These are phyloP conservation scores for Epichloe typhina DNA, from an alignment of 2,329 filamentous ascomycete species.

Conservation along the genomic window DNA sequence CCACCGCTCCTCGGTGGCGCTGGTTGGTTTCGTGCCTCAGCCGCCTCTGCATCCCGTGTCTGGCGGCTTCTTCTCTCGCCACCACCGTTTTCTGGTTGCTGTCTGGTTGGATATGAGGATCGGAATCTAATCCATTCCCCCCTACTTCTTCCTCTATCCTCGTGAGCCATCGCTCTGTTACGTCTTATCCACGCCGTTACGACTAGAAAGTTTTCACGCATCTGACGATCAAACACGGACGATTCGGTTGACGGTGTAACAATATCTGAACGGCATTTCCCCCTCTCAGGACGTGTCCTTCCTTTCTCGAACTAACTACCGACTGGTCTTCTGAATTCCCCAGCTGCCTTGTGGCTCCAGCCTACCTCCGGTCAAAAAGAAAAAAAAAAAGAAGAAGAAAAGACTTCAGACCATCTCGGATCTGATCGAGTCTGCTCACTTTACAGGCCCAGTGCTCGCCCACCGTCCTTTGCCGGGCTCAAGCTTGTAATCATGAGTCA, in stretches of 20 bases:
- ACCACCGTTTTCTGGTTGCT: background rate
- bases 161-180: background rate
- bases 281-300: background rate
- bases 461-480: conserved; percentile 11
- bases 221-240: background rate
- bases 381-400: background rate
- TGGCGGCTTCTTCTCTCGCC: background rate
- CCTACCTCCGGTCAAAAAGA: background rate
- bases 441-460: conserved; percentile 14
- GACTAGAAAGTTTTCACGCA: background rate
- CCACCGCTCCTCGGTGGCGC: background rate
- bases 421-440: background rate
- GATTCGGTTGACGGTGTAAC: background rate
- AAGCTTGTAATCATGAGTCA: conserved; percentile 25
- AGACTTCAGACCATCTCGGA: background rate
- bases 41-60: background rate
- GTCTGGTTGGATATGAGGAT: background rate
- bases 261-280: background rate
- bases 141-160: background rate
- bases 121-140: background rate
- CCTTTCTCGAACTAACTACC: background rate
- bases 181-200: conserved; percentile 1
- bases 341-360: background rate
- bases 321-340: background rate
- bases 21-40: conserved; percentile 1